Conservation (phyloP, 2,329 filamentous ascomycete species). For the Myriosclerotinia scirpicola region DNA sequence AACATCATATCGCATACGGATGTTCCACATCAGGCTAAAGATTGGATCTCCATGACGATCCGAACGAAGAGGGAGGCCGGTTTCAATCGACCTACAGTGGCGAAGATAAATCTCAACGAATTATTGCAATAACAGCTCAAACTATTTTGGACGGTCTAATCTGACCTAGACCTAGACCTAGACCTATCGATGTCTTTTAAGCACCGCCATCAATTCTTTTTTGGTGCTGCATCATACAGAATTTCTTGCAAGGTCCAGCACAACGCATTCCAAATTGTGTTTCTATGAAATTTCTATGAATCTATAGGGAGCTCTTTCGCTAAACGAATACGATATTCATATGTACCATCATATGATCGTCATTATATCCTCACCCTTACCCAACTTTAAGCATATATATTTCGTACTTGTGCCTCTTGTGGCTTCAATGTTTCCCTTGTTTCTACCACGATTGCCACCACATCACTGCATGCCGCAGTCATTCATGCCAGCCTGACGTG, state of each 20-base stretch:
- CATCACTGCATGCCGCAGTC: slow-evolving; percentile 1
- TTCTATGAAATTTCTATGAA: not conserved
- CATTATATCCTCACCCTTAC: not conserved
- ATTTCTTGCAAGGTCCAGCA: not conserved
- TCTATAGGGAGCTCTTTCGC: not conserved
- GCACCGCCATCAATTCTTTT: not conserved
- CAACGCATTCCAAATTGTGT: not conserved
- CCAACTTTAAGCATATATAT: not conserved
- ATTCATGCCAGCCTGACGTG: slow-evolving; percentile 2
- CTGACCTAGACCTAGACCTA: not conserved
- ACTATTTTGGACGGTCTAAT: not conserved
- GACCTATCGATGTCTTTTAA: not conserved
- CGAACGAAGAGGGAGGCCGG: not conserved
- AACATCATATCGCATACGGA: not conserved
- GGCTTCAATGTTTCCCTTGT: not conserved
- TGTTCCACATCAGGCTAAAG: not conserved
- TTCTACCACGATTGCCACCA: not conserved
- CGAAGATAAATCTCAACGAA: not conserved
- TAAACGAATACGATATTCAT: not conserved
- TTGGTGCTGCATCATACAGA: not conserved
- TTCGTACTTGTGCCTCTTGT: not conserved
- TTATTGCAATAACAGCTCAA: not conserved
- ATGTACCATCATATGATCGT: slow-evolving; percentile 5
- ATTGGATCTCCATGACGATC: not conserved
- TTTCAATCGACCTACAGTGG: not conserved